Evolutionary conservation across 2,329 filamentous ascomycete genomes (phyloP).

Genomic region (Diaporthe velutina): DNA sequence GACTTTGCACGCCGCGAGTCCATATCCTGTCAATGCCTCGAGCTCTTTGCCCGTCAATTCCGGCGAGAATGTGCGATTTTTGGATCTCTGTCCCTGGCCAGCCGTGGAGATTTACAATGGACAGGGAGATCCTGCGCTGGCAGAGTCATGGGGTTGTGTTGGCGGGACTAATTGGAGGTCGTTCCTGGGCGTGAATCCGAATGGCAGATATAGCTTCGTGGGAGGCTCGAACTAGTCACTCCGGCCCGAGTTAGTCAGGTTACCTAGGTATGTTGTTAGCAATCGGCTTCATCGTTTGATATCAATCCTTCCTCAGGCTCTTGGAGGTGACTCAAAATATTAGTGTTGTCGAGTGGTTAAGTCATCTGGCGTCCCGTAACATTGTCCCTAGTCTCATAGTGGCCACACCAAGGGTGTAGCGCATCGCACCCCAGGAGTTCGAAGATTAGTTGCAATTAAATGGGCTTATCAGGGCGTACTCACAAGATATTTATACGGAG

Average conservation of each 20-base stretch:
- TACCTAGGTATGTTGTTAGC: background rate
- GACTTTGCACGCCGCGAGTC: background rate
- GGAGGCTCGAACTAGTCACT: background rate
- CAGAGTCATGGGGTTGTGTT: constrained; percentile 6
- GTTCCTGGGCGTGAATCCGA: background rate
- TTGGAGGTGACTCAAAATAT: too few species aligned
- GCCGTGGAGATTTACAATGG: constrained; percentile 1
- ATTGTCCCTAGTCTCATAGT: background rate
- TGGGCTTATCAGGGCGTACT: background rate
- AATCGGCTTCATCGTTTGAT: too few species aligned
- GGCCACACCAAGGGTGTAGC: too few species aligned
- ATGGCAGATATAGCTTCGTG: background rate
- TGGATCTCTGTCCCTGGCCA: constrained; percentile 25
- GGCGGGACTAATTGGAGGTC: background rate
- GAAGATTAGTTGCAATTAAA: too few species aligned
- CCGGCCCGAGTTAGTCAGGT: background rate
- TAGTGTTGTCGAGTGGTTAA: background rate
- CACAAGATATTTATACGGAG: background rate
- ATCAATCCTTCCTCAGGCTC: background rate
- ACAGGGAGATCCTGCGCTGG: background rate
- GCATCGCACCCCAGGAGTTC: background rate
- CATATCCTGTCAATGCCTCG: constrained; percentile 3
- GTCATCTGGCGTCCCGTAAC: background rate
- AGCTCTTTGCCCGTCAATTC: background rate
- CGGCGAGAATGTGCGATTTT: background rate